Conservation (phyloP, 352 stramenopile genomes). For the Phytophthora vignae region DNA sequence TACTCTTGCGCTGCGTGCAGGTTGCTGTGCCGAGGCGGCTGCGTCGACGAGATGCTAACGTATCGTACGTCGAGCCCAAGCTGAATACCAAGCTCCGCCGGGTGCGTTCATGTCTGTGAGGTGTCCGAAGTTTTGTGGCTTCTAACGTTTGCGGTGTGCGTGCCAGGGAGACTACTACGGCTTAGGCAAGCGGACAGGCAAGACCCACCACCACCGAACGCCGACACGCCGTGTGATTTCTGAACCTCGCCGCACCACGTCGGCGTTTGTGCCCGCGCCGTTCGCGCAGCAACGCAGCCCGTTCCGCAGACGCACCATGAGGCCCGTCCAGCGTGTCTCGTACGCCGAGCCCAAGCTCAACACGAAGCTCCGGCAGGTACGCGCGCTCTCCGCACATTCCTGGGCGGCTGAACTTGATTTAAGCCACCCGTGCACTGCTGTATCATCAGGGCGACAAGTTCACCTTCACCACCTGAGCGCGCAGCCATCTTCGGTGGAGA, state of each 20-base stretch:
- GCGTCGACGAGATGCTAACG: constrained; percentile 45
- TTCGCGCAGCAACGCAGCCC: constrained; percentile 30
- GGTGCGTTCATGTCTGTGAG: constrained; percentile 32
- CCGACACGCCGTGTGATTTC: constrained; percentile 19
- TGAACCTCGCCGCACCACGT: constrained; percentile 20
- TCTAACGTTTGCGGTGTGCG: constrained; percentile 14
- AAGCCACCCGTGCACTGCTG: constrained; percentile 16
- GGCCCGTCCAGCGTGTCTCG: constrained; percentile 50
- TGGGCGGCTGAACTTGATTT: constrained; percentile 14
- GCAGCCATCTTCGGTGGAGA: constrained; percentile 16
- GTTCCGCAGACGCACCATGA: constrained; percentile 35
- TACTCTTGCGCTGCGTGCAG: constrained; percentile 14
- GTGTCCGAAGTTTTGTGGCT: constrained; percentile 3
- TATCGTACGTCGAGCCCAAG: constrained; percentile 69
- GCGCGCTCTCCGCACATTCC: constrained; percentile 6
- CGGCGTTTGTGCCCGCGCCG: constrained; percentile 24
- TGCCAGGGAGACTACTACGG: constrained; percentile 73
- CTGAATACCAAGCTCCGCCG: constrained; percentile 70
- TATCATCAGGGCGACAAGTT: constrained; percentile 69
- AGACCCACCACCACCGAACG: constrained; percentile 9
- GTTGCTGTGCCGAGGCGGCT: constrained; percentile 33
- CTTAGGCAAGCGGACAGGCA: constrained; percentile 46
- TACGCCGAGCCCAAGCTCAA: constrained; percentile 84
- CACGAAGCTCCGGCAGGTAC: constrained; percentile 81
- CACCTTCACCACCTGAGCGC: constrained; percentile 74